Evolutionary conservation across 23 red algal species (phyloP).

Genomic region (Pyropia yezoensis): DNA sequence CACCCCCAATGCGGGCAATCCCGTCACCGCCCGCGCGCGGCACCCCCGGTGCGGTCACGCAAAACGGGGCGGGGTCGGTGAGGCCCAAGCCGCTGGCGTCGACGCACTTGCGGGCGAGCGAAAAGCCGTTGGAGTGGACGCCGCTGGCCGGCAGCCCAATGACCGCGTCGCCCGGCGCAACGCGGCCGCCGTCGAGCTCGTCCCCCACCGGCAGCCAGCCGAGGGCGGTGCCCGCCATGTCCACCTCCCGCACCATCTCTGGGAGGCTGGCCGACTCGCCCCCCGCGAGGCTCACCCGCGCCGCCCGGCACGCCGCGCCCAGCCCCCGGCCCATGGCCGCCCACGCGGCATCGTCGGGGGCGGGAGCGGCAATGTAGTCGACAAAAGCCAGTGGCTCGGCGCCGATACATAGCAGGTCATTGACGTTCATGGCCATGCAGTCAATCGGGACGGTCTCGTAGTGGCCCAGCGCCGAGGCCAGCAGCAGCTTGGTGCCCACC

Average conservation of each 20-base stretch:
- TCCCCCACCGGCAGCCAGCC: conserved; percentile 70
- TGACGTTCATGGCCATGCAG: conserved; percentile 96
- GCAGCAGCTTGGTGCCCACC: conserved; percentile 77
- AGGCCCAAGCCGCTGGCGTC: conserved; percentile 18
- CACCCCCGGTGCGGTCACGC: background rate
- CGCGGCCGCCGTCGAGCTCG: conserved; percentile 35
- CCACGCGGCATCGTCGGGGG: conserved; percentile 40
- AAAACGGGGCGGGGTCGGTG: conserved; percentile 47
- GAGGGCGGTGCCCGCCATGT: conserved; percentile 89
- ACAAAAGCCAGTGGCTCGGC: conserved; percentile 95
- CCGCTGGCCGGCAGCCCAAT: conserved; percentile 73
- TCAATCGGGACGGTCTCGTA: conserved; percentile 76
- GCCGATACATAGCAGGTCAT: conserved; percentile 89
- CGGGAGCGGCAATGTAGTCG: conserved; percentile 87
- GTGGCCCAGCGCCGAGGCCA: conserved; percentile 44
- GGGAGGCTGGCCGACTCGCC: conserved; percentile 89
- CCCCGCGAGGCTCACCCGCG: conserved; percentile 69
- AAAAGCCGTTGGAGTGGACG: conserved; percentile 84
- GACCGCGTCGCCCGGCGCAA: conserved; percentile 53
- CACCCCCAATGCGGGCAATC: conserved; percentile 6
- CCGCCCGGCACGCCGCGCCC: conserved; percentile 51
- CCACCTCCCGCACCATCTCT: conserved; percentile 77
- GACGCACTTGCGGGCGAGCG: conserved; percentile 53
- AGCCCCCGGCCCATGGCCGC: conserved; percentile 54
- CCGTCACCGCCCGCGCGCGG: conserved; percentile 11